Percentiles rank a stretch among this genome's conserved stretches.
phyloP scores from a whole-genome alignment of 495 filamentous ascomycete genomes.

The Penicillium daleae region DNA sequence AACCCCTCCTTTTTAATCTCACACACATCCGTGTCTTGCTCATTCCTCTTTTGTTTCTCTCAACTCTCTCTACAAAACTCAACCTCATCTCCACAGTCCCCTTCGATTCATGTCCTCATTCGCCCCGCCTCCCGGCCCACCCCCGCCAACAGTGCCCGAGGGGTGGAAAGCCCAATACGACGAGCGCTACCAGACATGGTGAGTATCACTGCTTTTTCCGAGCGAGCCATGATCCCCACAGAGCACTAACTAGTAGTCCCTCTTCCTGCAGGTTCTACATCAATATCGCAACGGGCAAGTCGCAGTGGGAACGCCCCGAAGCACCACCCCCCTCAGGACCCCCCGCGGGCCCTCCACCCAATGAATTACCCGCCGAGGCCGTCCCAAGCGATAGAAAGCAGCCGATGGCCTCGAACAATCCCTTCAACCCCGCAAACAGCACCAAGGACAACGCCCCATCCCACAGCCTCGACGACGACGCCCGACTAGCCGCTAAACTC shows the following conservation, averaged over 20 bases:
- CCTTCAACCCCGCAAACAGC: constrained; percentile 46
- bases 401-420: constrained; percentile 62
- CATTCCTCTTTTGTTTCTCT: background rate
- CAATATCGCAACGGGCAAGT: constrained; percentile 81
- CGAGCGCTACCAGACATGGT: constrained; percentile 79
- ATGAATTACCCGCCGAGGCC: constrained; percentile 54
- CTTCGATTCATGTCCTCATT: constrained; percentile 40
- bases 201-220: constrained; percentile 29
- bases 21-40: background rate
- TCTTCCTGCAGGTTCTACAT: constrained; percentile 74
- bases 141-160: constrained; percentile 83
- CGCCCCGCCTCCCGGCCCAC: constrained; percentile 73
- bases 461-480: constrained; percentile 66
- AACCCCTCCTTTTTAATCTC: background rate
- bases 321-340: constrained; percentile 53
- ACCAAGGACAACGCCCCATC: constrained; percentile 20
- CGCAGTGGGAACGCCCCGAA: constrained; percentile 83
- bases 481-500: constrained; percentile 70
- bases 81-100: background rate
- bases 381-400: constrained; percentile 58
- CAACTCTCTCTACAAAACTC: background rate
- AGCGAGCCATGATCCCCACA: constrained; percentile 1
- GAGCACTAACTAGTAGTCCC: background rate
- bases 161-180: constrained; percentile 87
- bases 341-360: constrained; percentile 47